A percentile compares a stretch with the other conserved stretches of the same genome.
Conservation (phyloP, 352 stramenopile genomes). For the Elongisporangium undulatum region DNA sequence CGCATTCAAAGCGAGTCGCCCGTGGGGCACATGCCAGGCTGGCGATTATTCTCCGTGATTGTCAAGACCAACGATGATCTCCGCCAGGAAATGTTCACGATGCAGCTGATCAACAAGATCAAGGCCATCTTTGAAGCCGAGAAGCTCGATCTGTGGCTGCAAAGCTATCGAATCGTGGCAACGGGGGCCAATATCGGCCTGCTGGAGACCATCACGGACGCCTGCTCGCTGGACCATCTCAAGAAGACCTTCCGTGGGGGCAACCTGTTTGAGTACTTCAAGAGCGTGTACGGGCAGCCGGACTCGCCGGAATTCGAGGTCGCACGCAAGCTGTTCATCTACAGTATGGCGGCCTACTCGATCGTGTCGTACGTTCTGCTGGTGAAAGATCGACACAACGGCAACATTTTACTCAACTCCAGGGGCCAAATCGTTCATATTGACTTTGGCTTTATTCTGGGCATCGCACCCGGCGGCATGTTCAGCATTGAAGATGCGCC, state of each 20-base stretch:
- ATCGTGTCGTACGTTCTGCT: conserved; percentile 97
- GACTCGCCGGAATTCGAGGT: conserved; percentile 33
- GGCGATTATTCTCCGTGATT: conserved; percentile 92
- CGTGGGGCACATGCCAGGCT: conserved; percentile 77
- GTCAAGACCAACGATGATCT: conserved; percentile 98
- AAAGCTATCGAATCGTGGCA: conserved; percentile 94
- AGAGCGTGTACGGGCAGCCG: conserved; percentile 43
- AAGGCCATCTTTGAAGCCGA: conserved; percentile 93
- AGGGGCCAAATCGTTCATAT: conserved; percentile 97
- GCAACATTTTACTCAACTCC: conserved; percentile 97
- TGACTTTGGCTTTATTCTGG: conserved; percentile 99
- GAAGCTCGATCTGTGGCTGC: conserved; percentile 89
- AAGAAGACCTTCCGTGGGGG: conserved; percentile 92
- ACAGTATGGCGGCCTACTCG: conserved; percentile 95
- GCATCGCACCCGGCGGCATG: conserved; percentile 95
- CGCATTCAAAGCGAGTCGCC: conserved; percentile 66
- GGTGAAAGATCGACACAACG: conserved; percentile 99
- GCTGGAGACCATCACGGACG: conserved; percentile 95
- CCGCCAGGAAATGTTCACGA: conserved; percentile 96
- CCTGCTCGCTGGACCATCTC: conserved; percentile 95
- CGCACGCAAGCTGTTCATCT: conserved; percentile 93
- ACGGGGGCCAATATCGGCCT: conserved; percentile 93
- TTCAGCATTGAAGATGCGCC: conserved; percentile 97
- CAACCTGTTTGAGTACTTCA: conserved; percentile 90
- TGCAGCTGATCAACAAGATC: conserved; percentile 96